Evolutionary conservation across 2,329 filamentous ascomycete genomes (phyloP).

Genomic region (Rhinocladiella similis): DNA sequence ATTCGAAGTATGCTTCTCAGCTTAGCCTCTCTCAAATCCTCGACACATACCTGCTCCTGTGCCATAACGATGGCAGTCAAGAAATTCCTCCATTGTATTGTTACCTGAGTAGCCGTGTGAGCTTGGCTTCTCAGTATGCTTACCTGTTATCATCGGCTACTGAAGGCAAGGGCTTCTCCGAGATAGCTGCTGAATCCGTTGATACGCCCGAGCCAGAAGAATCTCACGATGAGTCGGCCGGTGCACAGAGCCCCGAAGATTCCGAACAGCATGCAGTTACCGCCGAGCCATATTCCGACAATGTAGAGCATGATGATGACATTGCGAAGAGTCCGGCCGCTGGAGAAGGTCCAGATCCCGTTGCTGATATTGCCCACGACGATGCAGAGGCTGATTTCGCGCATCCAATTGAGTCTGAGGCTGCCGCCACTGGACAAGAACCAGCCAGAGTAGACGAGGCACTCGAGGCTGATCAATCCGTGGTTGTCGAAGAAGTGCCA

Average conservation of each 20-base stretch:
- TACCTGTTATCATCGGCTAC: constrained; percentile 54
- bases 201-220: constrained; percentile 18
- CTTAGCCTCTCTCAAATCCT: constrained; percentile 59
- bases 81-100: constrained; percentile 59
- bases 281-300: not conserved
- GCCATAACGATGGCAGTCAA: constrained; percentile 58
- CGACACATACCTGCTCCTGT: constrained; percentile 59
- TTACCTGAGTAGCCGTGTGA: constrained; percentile 54
- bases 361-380: not conserved
- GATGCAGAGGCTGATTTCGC: not conserved
- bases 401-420: not conserved
- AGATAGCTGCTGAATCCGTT: constrained; percentile 37
- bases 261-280: not conserved
- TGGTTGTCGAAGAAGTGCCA: too few relatives aligned
- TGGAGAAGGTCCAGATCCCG: not conserved
- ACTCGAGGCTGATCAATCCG: not conserved
- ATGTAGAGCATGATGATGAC: not conserved
- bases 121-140: constrained; percentile 54
- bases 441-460: not conserved
- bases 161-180: constrained; percentile 59
- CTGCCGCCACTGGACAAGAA: not conserved
- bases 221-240: not conserved
- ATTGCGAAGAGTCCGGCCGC: not conserved
- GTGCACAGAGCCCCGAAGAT: constrained; percentile 4
- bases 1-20: constrained; percentile 49